Evolutionary conservation across 116 monocot genomes (phyloP).

Genomic region (Dioscorea cayenensis): DNA sequence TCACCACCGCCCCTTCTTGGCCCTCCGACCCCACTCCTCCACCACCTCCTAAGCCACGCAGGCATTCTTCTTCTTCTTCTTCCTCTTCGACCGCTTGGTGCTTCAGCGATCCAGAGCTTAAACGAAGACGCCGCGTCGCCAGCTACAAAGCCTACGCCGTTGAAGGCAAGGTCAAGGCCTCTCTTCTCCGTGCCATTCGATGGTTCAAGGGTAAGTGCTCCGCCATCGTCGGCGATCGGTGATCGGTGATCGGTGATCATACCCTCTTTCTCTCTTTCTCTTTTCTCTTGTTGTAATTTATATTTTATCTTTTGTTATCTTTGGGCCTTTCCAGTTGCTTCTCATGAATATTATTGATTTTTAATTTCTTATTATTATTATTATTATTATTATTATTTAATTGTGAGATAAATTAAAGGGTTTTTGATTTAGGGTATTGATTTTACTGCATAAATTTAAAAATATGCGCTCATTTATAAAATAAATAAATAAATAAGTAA

Average conservation of each 20-base stretch:
- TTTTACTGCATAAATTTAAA: no score
- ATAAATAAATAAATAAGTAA: no score
- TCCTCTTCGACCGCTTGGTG: constrained; percentile 24
- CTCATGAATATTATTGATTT: neutral
- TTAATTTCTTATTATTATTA: neutral
- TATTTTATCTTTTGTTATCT: neutral
- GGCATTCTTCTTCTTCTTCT: neutral
- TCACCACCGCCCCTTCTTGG: neutral
- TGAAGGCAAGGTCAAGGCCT: constrained; percentile 63
- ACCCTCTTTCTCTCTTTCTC: no score
- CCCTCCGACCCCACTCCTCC: neutral
- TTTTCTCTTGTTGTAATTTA: no score
- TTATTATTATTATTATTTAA: neutral
- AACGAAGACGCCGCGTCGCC: constrained; percentile 50
- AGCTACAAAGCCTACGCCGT: constrained; percentile 54
- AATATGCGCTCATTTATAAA: no score
- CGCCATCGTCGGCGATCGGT: constrained; percentile 41
- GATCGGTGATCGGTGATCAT: neutral
- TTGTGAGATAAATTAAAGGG: no score
- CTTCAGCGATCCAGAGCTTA: constrained; percentile 55
- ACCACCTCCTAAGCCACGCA: neutral
- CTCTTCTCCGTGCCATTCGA: constrained; percentile 29
- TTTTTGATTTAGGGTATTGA: no score
- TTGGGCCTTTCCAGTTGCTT: neutral
- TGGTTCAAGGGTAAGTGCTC: constrained; percentile 73